Evolutionary conservation across 257 asterid species (phyloP), one percentile per base, ranked within the genome.

Genomic region (Nicotiana obtusifolia): DNA sequence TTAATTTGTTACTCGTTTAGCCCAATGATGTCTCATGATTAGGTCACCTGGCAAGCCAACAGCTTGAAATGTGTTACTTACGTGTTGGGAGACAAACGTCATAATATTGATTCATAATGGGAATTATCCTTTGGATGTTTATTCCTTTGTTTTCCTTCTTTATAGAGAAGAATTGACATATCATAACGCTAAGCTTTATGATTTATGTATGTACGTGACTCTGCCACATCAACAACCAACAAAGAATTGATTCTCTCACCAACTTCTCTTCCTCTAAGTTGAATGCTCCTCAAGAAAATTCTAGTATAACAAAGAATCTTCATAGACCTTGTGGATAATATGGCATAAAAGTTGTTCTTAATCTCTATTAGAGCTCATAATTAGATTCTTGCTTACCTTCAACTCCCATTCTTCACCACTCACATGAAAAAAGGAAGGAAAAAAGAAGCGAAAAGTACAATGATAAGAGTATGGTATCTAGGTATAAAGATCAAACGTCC

Each of bases 211-310:
- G 77, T 41, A 69, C 31, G 33, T 69, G 22, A 69, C 57, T 20
- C 78, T 57, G 81, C 81, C 81, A 78, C 81, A 78, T 57, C 81
- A 78, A 78, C 57, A 22, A 33, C 69, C 81, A 61, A 57, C 81
- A 78, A 78, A 59, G 81, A 20, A 78, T 62, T 78, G 81, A 78
- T 78, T 78, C 81, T 59, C 35, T 64, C 69, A 44, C 82, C 71
- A 78, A 22, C 69, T 59, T 24, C 71, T 78, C 81, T 60, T 26
- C 67, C 65, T 77, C 68, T 33, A 7, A 78, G 59, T 54, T 78
- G 35, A 56, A 59, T 19, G 53, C 31, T 57, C 54, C 33, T 44
- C 65, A 57, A 7, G 35, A 44, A 35, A 57, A 60, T 57, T 60
- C 71, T 11, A 31, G 69, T 33, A 59, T 62, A 78, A 31, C 56